Conservation (phyloP, 2,329 filamentous ascomycete genomes). For the Pestalotiopsis sp. region DNA sequence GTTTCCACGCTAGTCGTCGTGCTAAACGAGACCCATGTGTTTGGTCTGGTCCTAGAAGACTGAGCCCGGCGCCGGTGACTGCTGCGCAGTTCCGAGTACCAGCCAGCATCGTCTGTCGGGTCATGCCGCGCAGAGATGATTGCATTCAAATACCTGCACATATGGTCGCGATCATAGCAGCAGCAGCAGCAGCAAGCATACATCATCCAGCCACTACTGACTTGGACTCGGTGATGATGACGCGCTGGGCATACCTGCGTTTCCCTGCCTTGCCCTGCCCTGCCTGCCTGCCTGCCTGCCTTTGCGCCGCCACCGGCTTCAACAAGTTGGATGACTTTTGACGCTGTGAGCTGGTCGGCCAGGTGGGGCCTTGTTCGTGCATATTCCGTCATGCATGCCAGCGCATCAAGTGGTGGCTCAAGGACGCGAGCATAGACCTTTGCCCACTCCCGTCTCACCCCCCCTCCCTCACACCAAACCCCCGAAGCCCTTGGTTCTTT, state of each 20-base stretch:
- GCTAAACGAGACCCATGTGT: constrained; percentile 28
- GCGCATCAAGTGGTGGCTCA: constrained; percentile 51
- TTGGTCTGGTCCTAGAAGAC: too few relatives aligned
- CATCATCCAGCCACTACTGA: constrained; percentile 14
- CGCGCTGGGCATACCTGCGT: constrained; percentile 32
- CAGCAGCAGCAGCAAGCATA: constrained; percentile 24
- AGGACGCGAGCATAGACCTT: constrained; percentile 41
- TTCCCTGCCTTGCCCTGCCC: constrained; percentile 33
- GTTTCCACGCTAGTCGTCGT: constrained; percentile 28
- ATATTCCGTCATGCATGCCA: constrained; percentile 65
- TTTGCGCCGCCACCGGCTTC: constrained; percentile 35
- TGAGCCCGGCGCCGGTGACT: background rate
- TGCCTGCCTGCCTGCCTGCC: constrained; percentile 26
- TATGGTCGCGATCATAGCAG: constrained; percentile 15
- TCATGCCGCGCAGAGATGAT: constrained; percentile 7
- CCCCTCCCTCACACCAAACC: constrained; percentile 30
- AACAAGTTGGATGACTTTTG: constrained; percentile 25
- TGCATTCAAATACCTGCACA: constrained; percentile 16
- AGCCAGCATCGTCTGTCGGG: background rate
- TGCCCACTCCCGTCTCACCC: constrained; percentile 31
- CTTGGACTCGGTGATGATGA: background rate
- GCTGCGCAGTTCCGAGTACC: background rate
- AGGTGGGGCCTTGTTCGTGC: constrained; percentile 51
- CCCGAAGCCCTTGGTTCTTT: constrained; percentile 26
- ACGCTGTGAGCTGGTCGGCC: constrained; percentile 44